Evolutionary conservation across 139 green algal species (phyloP), one percentile per base, ranked within the genome.

Genomic region (Chlorella sorokiniana): DNA sequence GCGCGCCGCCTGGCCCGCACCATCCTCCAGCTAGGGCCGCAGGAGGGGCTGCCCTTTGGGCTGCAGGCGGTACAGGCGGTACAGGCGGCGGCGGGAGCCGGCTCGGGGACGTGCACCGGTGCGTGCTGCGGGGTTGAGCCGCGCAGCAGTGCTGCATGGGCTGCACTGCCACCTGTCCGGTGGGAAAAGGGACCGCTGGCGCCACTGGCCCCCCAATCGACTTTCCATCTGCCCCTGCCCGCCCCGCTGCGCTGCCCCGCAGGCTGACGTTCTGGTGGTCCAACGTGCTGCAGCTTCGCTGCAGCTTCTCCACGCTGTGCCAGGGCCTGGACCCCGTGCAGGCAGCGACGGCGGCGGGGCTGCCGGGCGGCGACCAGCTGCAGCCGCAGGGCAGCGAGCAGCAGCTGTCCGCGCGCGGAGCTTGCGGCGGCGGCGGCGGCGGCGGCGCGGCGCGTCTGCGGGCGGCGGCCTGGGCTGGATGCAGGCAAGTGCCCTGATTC

Each of bases 1-100:
- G 93, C 93, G 0, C 85, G 93, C 29, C 89, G 93, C 35, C 71
- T 96, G 18, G 93, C 92, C 1, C 85, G 93, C 29, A 96, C 92
- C 38, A 86, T 95, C 70, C 87, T 96, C 76, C 87, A 78, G 72
- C 85, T 95, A 41, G 91, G 93, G 1, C 75, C 83, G 1, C 88
- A 91, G 48, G 84, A 86, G 83, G 89, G 93, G 68, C 61, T 87
- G 29, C 51, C 80, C 1, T 95, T 97, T 83, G 92, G 86, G 33
- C 67, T 87, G 38, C 80, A 87, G 37, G 88, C 90, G 22, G 75
- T 96, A 63, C 74, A 73, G 10, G 81, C 90, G 4, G 78, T 95
- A 0, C 65, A 63, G 23, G 82, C 68, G 0, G 79, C 78, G 44
- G 76, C 85, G 0, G 75, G 82, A 3, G 69, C 85, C 5, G 52